These are phyloP conservation scores for Venturia carpophila DNA, from an alignment of 2,329 filamentous ascomycete species.

Conservation along the genomic window DNA sequence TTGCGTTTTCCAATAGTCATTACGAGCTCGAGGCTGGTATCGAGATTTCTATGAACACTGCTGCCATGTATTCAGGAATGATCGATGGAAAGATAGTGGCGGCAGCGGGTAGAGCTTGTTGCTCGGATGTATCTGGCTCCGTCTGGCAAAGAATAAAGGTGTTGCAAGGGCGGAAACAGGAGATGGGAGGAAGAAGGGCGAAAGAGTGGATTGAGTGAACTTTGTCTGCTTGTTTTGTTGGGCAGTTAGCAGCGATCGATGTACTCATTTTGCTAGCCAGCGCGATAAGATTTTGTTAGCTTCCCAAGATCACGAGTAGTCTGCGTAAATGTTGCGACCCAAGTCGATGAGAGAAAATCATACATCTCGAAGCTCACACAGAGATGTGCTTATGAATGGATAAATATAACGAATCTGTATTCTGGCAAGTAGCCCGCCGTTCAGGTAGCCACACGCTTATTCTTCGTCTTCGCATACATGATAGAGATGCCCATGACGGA, in stretches of 20 bases:
- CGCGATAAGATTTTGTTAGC: background rate
- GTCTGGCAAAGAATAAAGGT: too few relatives aligned
- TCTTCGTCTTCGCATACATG: slow-evolving; percentile 17
- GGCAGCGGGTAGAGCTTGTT: background rate
- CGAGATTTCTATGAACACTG: background rate
- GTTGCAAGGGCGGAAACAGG: too few relatives aligned
- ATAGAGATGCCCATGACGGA: slow-evolving; percentile 19
- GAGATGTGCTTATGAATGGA: too few relatives aligned
- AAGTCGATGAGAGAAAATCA: too few relatives aligned
- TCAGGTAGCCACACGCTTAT: slow-evolving; percentile 10
- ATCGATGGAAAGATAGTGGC: background rate
- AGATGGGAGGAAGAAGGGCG: too few relatives aligned
- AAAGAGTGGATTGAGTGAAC: too few relatives aligned
- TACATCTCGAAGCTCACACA: too few relatives aligned
- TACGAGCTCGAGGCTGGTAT: slow-evolving; percentile 11
- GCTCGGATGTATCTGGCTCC: background rate
- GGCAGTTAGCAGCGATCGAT: too few relatives aligned
- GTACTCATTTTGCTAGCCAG: background rate
- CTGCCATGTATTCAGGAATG: background rate
- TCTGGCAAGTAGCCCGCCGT: background rate
- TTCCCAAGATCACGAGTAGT: too few relatives aligned
- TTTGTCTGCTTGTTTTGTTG: too few relatives aligned
- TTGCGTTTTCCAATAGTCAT: background rate
- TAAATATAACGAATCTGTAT: background rate
- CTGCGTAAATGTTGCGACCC: too few relatives aligned